These are phyloP conservation scores for Kodamaea ohmeri DNA, from an alignment of 1,139 yeast species.

Conservation along the genomic window DNA sequence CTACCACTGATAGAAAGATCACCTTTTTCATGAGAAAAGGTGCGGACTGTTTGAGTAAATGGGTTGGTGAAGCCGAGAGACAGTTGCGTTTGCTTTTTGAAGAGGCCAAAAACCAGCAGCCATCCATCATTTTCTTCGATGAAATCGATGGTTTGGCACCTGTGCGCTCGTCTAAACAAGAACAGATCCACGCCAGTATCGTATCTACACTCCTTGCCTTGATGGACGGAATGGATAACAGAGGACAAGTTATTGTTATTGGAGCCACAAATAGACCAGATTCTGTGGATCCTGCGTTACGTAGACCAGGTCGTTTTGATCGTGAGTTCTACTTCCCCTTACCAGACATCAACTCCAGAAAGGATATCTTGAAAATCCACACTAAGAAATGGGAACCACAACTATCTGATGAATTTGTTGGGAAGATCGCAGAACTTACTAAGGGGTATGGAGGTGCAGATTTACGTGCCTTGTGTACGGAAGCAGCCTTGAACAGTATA, in stretches of 20 bases:
- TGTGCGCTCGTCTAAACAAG: constrained; percentile 94
- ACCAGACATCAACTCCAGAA: constrained; percentile 80
- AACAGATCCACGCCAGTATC: constrained; percentile 95
- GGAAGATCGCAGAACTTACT: constrained; percentile 72
- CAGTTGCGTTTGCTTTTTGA: constrained; percentile 87
- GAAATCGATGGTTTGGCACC: constrained; percentile 99
- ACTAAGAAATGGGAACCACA: constrained; percentile 89
- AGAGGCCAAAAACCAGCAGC: constrained; percentile 95
- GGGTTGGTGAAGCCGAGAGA: constrained; percentile 99
- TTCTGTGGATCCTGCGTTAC: constrained; percentile 92
- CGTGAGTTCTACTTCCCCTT: constrained; percentile 94
- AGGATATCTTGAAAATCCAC: constrained; percentile 75
- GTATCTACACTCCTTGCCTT: constrained; percentile 90
- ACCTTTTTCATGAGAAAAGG: constrained; percentile 99
- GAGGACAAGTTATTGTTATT: constrained; percentile 95
- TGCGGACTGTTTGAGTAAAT: constrained; percentile 93
- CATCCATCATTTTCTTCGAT: constrained; percentile 92
- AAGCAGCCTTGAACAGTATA: constrained; percentile 88
- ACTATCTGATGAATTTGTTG: constrained; percentile 53
- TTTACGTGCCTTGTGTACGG: constrained; percentile 89
- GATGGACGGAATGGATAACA: constrained; percentile 99
- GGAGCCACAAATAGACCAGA: constrained; percentile 99
- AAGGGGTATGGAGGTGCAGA: constrained; percentile 99
- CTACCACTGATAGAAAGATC: constrained; percentile 76
- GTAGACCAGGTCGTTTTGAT: constrained; percentile 97